Conservation (phyloP, 1,284 basidiomycete species). For the Exobasidium rhododendri region DNA sequence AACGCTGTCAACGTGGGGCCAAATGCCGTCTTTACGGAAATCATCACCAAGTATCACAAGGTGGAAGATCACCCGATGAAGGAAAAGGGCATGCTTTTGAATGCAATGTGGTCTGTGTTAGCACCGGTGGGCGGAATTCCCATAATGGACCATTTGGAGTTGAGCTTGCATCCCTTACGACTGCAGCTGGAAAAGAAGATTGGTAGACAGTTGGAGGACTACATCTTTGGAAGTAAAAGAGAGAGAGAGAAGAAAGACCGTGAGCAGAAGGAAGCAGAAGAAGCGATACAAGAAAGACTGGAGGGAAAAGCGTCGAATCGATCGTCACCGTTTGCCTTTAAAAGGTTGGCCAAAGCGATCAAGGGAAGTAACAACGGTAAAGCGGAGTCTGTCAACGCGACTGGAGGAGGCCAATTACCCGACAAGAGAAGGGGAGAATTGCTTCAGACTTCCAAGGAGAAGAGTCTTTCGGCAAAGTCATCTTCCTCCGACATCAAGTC, state of each 20-base stretch:
- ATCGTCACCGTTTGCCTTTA: not conserved
- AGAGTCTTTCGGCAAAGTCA: not conserved
- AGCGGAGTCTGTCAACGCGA: not conserved
- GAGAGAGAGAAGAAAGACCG: conserved; percentile 22
- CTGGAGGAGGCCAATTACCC: conserved; percentile 10
- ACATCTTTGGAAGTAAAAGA: conserved; percentile 64
- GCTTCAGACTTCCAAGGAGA: conserved; percentile 24
- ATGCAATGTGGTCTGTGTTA: conserved; percentile 45
- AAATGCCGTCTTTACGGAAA: conserved; percentile 81
- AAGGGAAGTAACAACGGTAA: not conserved
- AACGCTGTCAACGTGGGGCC: conserved; percentile 80
- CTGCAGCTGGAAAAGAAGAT: conserved; percentile 78
- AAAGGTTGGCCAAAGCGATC: not conserved
- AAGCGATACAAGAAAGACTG: conserved; percentile 21
- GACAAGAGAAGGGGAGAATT: conserved; percentile 24
- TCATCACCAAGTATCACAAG: conserved; percentile 65
- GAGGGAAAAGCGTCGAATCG: conserved; percentile 6
- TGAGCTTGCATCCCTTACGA: conserved; percentile 71
- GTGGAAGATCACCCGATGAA: conserved; percentile 36
- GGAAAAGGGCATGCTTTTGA: conserved; percentile 39
- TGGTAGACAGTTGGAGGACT: conserved; percentile 80
- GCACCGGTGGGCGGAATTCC: conserved; percentile 84
- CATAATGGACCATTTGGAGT: conserved; percentile 78
- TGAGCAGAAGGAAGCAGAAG: conserved; percentile 25
- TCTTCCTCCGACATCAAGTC: not conserved